Conservation (phyloP, 2,329 filamentous ascomycete genomes). For the Chlorencoelia australis region DNA sequence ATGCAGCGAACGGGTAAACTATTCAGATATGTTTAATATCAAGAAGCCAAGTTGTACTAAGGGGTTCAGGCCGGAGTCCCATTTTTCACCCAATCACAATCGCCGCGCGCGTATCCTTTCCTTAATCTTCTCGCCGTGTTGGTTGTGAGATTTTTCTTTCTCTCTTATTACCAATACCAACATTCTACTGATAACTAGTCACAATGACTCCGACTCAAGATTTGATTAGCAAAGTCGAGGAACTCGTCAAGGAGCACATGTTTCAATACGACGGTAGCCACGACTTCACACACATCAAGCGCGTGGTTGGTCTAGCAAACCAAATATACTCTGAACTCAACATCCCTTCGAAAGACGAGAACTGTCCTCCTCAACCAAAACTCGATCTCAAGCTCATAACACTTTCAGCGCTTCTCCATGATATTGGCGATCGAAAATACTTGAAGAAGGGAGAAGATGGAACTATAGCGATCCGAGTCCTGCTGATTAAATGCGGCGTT, state of each 20-base stretch:
- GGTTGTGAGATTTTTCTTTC: no score
- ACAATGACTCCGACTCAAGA: conserved; percentile 2
- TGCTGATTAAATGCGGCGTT: conserved; percentile 49
- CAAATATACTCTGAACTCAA: conserved; percentile 28
- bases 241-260: conserved; percentile 61
- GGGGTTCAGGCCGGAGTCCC: no score
- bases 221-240: conserved; percentile 43
- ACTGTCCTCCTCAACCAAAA: conserved; percentile 8
- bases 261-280: conserved; percentile 70
- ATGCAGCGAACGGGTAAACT: no score
- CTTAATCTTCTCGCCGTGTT: no score
- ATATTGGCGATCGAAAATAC: conserved; percentile 79
- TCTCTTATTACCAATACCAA: no score
- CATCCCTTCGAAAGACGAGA: conserved; percentile 30
- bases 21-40: no score
- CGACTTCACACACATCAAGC: conserved; percentile 73
- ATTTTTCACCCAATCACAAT: no score
- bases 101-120: no score
- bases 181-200: no score
- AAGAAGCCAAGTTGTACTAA: no score
- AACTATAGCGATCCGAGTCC: conserved; percentile 41
- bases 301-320: conserved; percentile 60
- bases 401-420: conserved; percentile 68
- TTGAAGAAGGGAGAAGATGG: conserved; percentile 38
- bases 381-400: conserved; percentile 50